Conservation (phyloP, 306 rosid species). For the Arachis hypogaea region DNA sequence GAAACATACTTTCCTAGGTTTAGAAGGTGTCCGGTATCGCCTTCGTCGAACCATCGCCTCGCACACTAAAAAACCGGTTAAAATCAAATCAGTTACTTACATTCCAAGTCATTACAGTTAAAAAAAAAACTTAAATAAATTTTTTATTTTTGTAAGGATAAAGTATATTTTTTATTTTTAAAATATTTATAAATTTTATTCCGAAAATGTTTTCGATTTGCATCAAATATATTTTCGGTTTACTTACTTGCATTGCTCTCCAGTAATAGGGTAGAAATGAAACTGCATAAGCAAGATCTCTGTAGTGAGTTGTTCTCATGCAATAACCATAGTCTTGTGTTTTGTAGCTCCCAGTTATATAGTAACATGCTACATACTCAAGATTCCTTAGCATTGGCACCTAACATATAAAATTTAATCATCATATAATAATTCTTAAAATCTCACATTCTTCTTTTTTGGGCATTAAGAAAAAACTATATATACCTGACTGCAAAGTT, state of each 20-base stretch:
- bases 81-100: slow-evolving; percentile 3
- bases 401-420: slow-evolving; percentile 40
- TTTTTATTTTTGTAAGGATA: too few species aligned
- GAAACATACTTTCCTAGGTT: slow-evolving; percentile 96
- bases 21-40: slow-evolving; percentile 80
- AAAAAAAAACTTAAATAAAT: too few species aligned
- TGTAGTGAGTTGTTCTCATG: slow-evolving; percentile 72
- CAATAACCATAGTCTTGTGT: slow-evolving; percentile 86
- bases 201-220: too few species aligned
- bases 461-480: background rate
- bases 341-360: slow-evolving; percentile 95
- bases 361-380: slow-evolving; percentile 87
- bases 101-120: too few species aligned
- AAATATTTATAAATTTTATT: too few species aligned
- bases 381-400: slow-evolving; percentile 91
- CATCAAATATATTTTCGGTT: too few species aligned
- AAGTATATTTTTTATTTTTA: too few species aligned
- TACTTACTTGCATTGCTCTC: slow-evolving; percentile 96
- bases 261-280: slow-evolving; percentile 96
- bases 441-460: too few species aligned
- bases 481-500: slow-evolving; percentile 98
- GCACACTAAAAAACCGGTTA: slow-evolving; percentile 72
- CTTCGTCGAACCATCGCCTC: slow-evolving; percentile 96
- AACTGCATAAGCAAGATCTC: slow-evolving; percentile 89
- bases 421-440: background rate